Conservation (phyloP, 345 rosid species). For the Aurinia saxatilis region DNA sequence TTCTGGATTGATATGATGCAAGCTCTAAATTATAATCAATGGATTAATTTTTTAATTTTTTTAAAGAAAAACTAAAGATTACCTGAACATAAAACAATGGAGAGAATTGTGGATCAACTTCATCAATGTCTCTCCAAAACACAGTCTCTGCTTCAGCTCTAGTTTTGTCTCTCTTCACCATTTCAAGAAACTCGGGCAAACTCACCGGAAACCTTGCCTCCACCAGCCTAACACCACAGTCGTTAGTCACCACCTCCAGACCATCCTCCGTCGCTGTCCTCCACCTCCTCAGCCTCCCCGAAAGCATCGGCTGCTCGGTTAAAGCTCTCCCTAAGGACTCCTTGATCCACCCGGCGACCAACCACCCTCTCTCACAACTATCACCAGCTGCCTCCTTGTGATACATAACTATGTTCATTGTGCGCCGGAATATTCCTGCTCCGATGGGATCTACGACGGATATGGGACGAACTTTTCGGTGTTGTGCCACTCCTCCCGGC, state of each 20-base stretch:
- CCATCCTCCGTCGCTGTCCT: constrained; percentile 20
- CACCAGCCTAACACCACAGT: constrained; percentile 57
- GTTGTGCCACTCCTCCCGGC: constrained; percentile 43
- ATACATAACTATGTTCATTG: constrained; percentile 45
- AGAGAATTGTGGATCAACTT: constrained; percentile 50
- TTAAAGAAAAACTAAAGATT: too few relatives aligned
- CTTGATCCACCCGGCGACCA: constrained; percentile 62
- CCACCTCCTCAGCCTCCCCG: constrained; percentile 49
- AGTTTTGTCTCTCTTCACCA: constrained; percentile 26
- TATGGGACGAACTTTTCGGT: constrained; percentile 39
- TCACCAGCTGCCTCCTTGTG: constrained; percentile 34
- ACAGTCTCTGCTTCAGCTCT: constrained; percentile 51
- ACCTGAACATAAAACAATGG: constrained; percentile 79
- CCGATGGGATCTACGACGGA: constrained; percentile 25
- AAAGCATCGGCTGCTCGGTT: constrained; percentile 46
- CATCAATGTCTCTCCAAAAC: constrained; percentile 74
- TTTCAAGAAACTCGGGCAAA: constrained; percentile 46
- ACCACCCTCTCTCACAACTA: constrained; percentile 47
- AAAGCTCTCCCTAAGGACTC: constrained; percentile 60
- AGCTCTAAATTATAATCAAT: too few relatives aligned
- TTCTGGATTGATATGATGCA: too few relatives aligned
- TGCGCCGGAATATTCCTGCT: constrained; percentile 35
- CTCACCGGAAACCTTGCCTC: constrained; percentile 43
- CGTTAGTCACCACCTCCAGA: constrained; percentile 67
- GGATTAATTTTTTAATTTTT: too few relatives aligned